phyloP scores from a whole-genome alignment of 768 basidiomycete genomes.

The Gymnopilus junonius region DNA sequence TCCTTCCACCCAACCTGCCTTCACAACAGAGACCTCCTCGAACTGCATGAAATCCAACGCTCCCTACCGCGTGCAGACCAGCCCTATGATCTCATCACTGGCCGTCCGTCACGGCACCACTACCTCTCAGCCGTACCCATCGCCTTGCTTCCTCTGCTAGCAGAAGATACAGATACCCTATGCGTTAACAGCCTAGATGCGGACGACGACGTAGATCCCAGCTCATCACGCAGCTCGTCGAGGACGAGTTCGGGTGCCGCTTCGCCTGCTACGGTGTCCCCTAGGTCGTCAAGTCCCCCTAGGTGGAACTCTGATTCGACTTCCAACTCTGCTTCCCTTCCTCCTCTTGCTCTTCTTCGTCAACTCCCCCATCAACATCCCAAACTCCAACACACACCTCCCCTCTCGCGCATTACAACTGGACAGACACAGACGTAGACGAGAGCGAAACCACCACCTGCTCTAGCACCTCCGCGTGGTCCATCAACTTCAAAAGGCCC shows the following conservation, averaged over 20 bases:
- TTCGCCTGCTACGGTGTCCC: background rate
- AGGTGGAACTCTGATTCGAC: background rate
- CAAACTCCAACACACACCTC: background rate
- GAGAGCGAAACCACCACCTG: background rate
- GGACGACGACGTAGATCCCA: constrained; percentile 2
- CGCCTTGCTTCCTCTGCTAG: constrained; percentile 59
- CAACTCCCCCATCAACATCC: background rate
- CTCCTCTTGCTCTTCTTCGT: background rate
- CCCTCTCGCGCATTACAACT: background rate
- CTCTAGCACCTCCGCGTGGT: constrained; percentile 14
- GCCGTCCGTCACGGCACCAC: constrained; percentile 40
- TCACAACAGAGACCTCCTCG: constrained; percentile 57
- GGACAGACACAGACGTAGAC: background rate
- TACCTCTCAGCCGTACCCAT: constrained; percentile 64
- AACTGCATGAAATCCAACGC: constrained; percentile 71
- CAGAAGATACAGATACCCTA: constrained; percentile 26
- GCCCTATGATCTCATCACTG: constrained; percentile 45
- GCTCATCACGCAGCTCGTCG: background rate
- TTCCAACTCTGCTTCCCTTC: background rate
- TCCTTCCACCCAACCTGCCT: background rate
- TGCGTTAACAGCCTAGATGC: background rate
- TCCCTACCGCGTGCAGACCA: constrained; percentile 64
- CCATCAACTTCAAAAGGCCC: constrained; percentile 19
- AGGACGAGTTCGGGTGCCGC: background rate
- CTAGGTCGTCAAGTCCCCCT: background rate